phyloP scores from a whole-genome alignment of 768 basidiomycete genomes.

The Tulasnella sp. region DNA sequence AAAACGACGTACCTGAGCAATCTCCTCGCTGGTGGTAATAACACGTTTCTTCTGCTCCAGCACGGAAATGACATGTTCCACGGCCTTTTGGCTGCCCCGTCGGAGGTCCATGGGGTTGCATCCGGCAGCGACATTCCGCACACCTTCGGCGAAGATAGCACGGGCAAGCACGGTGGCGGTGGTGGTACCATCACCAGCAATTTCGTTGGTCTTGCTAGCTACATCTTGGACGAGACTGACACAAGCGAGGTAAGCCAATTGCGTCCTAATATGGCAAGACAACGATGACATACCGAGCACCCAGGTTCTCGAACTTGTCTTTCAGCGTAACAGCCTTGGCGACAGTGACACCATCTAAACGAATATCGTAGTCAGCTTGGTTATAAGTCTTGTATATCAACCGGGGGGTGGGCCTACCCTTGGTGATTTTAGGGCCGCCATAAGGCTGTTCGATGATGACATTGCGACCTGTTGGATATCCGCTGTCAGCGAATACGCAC shows the following conservation, averaged over 20 bases:
- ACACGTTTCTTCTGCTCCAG: slow-evolving; percentile 79
- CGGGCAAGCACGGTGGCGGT: slow-evolving; percentile 95
- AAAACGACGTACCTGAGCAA: slow-evolving; percentile 49
- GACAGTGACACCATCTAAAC: slow-evolving; percentile 86
- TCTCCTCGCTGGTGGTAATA: slow-evolving; percentile 94
- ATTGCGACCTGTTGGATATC: slow-evolving; percentile 57
- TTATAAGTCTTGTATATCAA: neutral
- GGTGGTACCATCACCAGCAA: slow-evolving; percentile 95
- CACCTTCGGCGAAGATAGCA: slow-evolving; percentile 96
- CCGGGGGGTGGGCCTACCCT: slow-evolving; percentile 41
- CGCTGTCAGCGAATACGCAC: neutral
- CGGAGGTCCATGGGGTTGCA: slow-evolving; percentile 99
- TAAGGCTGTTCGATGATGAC: slow-evolving; percentile 95
- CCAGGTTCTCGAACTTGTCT: slow-evolving; percentile 98
- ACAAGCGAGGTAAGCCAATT: neutral
- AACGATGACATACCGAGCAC: slow-evolving; percentile 66
- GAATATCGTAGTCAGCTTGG: neutral
- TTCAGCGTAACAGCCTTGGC: slow-evolving; percentile 89
- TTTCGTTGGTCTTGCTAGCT: slow-evolving; percentile 91
- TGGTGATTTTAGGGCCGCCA: slow-evolving; percentile 90
- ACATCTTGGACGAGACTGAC: slow-evolving; percentile 85
- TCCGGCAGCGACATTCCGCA: slow-evolving; percentile 97
- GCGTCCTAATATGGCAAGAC: neutral
- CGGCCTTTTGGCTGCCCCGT: slow-evolving; percentile 92
- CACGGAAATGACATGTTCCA: slow-evolving; percentile 87